These are phyloP conservation scores for Fraxinus baroniana DNA, from an alignment of 305 asterid genomes.

Conservation along the genomic window DNA sequence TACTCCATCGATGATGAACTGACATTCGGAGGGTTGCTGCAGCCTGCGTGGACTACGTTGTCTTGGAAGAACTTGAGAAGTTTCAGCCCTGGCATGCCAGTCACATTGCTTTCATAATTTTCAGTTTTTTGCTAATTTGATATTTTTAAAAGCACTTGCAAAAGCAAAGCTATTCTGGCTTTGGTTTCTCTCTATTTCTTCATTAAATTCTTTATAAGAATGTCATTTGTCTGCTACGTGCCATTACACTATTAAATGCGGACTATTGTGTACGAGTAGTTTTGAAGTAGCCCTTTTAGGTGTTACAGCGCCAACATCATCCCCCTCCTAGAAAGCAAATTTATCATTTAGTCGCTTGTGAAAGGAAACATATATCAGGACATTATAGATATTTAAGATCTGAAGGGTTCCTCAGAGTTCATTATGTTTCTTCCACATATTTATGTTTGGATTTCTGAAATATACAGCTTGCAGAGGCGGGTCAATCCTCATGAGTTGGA, in stretches of 20 bases:
- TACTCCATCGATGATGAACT: neutral
- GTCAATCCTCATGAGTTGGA: constrained; percentile 74
- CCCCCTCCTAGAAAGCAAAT: neutral
- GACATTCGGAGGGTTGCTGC: neutral
- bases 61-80: neutral
- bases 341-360: neutral
- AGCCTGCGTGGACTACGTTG: neutral
- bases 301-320: neutral
- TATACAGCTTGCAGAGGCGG: constrained; percentile 85
- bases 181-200: neutral
- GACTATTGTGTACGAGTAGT: neutral
- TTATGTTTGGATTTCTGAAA: constrained; percentile 19
- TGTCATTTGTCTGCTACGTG: neutral
- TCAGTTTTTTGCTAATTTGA: neutral
- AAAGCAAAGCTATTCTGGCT: neutral
- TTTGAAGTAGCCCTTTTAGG: neutral
- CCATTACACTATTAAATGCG: neutral
- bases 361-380: neutral
- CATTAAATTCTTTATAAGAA: neutral
- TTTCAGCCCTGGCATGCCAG: neutral
- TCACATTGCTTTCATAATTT: neutral
- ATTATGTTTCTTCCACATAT: neutral
- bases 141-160: neutral
- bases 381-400: neutral
- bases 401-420: neutral